phyloP scores from a whole-genome alignment of 306 rosid species.

The Rosa persica region DNA sequence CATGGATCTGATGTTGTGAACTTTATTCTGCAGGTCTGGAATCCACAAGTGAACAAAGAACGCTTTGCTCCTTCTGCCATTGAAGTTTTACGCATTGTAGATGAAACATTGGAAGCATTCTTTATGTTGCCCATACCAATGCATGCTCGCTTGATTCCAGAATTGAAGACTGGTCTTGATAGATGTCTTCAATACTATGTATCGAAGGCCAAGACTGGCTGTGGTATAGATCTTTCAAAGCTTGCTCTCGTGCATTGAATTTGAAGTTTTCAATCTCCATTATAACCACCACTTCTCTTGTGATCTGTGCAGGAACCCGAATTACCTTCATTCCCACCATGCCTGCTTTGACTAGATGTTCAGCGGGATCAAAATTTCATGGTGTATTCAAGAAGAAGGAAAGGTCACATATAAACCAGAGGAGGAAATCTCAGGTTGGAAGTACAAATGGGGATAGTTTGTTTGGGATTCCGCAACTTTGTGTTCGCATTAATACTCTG shows the following conservation, averaged over 20 bases:
- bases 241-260: conserved; percentile 23
- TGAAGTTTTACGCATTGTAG: conserved; percentile 72
- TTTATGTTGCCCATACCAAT: conserved; percentile 75
- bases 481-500: conserved; percentile 79
- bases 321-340: conserved; percentile 62
- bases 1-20: conserved; percentile 15
- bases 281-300: conserved; percentile 23
- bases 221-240: conserved; percentile 52
- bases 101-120: conserved; percentile 90
- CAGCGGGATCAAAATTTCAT: conserved; percentile 58
- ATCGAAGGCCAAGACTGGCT: conserved; percentile 72
- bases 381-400: conserved; percentile 79
- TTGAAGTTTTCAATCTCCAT: conserved; percentile 14
- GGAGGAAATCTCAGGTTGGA: conserved; percentile 62
- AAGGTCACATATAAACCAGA: conserved; percentile 49
- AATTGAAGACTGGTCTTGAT: conserved; percentile 76
- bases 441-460: conserved; percentile 48
- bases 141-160: conserved; percentile 64
- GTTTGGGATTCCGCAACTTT: conserved; percentile 64
- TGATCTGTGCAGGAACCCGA: conserved; percentile 59
- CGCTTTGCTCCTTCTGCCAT: conserved; percentile 75
- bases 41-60: conserved; percentile 75
- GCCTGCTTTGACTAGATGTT: conserved; percentile 91
- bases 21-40: conserved; percentile 58
- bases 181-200: conserved; percentile 78